Evolutionary conservation across 129 eudicot species (phyloP).

Genomic region (Gnaphalium uliginosum): DNA sequence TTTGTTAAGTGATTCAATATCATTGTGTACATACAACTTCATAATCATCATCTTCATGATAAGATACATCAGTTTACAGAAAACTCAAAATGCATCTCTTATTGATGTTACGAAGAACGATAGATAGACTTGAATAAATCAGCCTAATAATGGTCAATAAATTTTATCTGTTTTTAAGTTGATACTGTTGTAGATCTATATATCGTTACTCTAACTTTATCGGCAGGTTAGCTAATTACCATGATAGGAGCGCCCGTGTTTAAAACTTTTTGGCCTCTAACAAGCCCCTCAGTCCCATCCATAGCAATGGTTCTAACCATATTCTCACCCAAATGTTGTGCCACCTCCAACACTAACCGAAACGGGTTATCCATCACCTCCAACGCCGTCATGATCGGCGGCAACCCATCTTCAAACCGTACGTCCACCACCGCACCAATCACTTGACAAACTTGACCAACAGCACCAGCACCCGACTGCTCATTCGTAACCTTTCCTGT

Average conservation of each 20-base stretch:
- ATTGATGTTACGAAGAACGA: too few species aligned
- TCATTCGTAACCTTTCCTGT: constrained; percentile 69
- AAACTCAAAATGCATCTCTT: too few species aligned
- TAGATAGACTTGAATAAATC: too few species aligned
- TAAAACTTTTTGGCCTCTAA: constrained; percentile 85
- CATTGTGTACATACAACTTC: not conserved
- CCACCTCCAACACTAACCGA: constrained; percentile 83
- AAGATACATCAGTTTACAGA: too few species aligned
- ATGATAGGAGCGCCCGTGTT: constrained; percentile 94
- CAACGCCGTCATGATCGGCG: constrained; percentile 88
- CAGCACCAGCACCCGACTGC: constrained; percentile 70
- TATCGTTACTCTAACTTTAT: too few species aligned
- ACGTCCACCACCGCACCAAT: constrained; percentile 98
- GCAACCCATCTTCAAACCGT: constrained; percentile 75
- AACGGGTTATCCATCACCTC: constrained; percentile 77
- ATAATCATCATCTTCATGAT: too few species aligned
- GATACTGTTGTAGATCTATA: too few species aligned
- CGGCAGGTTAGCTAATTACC: constrained; percentile 29
- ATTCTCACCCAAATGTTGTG: constrained; percentile 92
- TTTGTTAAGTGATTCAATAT: not conserved
- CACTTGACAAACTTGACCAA: constrained; percentile 90
- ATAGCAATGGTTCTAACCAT: constrained; percentile 91
- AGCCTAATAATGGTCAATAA: too few species aligned
- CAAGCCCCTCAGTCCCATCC: constrained; percentile 99
- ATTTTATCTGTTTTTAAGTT: too few species aligned